Evolutionary conservation across 805 yeast species (phyloP).

Genomic region (Kodamaea jinghongensis): DNA sequence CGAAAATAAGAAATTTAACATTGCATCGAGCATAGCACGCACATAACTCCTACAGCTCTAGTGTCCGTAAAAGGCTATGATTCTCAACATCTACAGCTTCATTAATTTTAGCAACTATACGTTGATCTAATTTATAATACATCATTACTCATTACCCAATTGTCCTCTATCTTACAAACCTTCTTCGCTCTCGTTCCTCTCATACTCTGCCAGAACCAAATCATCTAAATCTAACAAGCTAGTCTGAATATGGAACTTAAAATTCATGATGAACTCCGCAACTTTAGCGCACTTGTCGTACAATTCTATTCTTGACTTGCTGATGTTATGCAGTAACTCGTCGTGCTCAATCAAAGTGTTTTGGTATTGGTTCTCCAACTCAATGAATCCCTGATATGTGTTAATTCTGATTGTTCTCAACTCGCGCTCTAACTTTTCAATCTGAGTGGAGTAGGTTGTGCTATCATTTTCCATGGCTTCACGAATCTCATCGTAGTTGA

Average conservation of each 20-base stretch:
- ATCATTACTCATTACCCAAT: too few relatives aligned
- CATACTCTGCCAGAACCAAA: slow-evolving; percentile 40
- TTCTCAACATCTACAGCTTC: too few relatives aligned
- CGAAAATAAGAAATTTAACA: too few relatives aligned
- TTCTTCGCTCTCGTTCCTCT: slow-evolving; percentile 2
- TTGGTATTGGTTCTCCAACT: slow-evolving; percentile 46
- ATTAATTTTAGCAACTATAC: too few relatives aligned
- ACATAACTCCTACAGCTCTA: too few relatives aligned
- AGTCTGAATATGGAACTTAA: slow-evolving; percentile 66
- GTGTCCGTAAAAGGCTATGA: too few relatives aligned
- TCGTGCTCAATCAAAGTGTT: slow-evolving; percentile 52
- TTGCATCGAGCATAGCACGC: too few relatives aligned
- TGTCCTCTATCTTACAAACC: neutral
- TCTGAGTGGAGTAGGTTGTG: slow-evolving; percentile 56
- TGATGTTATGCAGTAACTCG: slow-evolving; percentile 46
- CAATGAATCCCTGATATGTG: slow-evolving; percentile 49
- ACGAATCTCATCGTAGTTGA: slow-evolving; percentile 53
- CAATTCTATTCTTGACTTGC: slow-evolving; percentile 45
- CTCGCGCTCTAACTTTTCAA: slow-evolving; percentile 62
- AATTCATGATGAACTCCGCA: slow-evolving; percentile 58
- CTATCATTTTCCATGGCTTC: slow-evolving; percentile 54
- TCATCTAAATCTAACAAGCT: slow-evolving; percentile 59
- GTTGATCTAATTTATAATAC: too few relatives aligned
- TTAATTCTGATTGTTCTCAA: slow-evolving; percentile 47
- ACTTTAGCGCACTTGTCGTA: slow-evolving; percentile 54